Percentiles rank a stretch among this genome's conserved stretches.
Evolutionary conservation across 768 basidiomycete species (phyloP).

Genomic region (Gautieria morchelliformis): DNA sequence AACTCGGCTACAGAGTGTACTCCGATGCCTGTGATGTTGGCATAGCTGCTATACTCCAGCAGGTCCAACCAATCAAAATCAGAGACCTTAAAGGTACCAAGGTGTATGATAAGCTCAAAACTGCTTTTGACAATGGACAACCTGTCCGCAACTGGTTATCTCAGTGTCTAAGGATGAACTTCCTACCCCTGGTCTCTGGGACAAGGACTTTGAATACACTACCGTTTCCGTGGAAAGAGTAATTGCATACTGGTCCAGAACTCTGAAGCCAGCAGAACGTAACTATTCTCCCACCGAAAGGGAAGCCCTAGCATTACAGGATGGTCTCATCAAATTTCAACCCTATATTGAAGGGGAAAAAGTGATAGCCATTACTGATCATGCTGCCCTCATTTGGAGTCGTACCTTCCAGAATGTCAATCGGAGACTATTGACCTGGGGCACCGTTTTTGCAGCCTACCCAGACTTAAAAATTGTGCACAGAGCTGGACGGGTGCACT

Average conservation of each 20-base stretch:
- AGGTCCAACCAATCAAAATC: conserved; percentile 22
- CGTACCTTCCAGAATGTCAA: conserved; percentile 13
- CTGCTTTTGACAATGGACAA: conserved; percentile 2
- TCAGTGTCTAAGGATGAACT: conserved; percentile 11
- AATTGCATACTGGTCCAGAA: conserved; percentile 12
- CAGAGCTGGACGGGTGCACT: conserved; percentile 11
- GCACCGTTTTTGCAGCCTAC: conserved; percentile 8
- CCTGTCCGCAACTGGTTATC: conserved; percentile 5
- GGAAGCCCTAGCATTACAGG: conserved; percentile 12
- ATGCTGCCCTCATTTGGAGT: conserved; percentile 10
- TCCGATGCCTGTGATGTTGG: conserved; percentile 22
- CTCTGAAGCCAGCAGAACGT: conserved; percentile 11
- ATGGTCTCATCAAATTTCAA: conserved; percentile 12
- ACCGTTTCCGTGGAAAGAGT: conserved; percentile 11
- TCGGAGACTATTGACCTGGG: conserved; percentile 7
- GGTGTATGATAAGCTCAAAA: conserved; percentile 11
- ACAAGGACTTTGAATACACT: conserved; percentile 13
- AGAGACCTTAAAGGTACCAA: conserved; percentile 21
- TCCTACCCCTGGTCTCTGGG: conserved; percentile 20
- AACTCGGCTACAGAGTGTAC: conserved; percentile 26
- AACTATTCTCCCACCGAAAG: conserved; percentile 13
- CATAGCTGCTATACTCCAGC: conserved; percentile 15
- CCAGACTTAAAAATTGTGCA: conserved; percentile 9
- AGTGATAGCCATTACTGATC: conserved; percentile 10
- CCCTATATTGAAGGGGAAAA: conserved; percentile 13